Evolutionary conservation across 768 basidiomycete species (phyloP).

Genomic region (Leccinum uliginosum): DNA sequence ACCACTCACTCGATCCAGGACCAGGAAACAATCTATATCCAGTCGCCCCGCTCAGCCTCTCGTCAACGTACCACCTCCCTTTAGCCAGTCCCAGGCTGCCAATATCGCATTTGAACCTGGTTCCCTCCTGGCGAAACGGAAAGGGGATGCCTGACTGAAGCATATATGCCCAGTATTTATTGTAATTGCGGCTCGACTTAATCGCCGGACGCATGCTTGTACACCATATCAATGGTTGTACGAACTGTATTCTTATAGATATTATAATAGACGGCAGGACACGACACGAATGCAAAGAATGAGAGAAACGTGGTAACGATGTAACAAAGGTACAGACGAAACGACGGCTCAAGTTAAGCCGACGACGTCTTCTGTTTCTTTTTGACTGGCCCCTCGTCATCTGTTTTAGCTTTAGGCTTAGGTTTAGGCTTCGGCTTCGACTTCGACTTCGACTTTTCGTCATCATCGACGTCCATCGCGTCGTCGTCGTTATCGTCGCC

Average conservation of each 20-base stretch:
- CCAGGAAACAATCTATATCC: slow-evolving; percentile 34
- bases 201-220: slow-evolving; percentile 7
- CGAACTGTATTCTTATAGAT: slow-evolving; percentile 23
- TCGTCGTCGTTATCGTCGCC: slow-evolving; percentile 42
- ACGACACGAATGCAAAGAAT: neutral
- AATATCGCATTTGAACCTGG: slow-evolving; percentile 67
- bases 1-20: slow-evolving; percentile 34
- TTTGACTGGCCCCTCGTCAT: slow-evolving; percentile 56
- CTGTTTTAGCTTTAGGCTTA: slow-evolving; percentile 34
- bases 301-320: neutral
- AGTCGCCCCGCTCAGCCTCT: slow-evolving; percentile 44
- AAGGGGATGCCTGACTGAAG: slow-evolving; percentile 21
- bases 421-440: slow-evolving; percentile 40
- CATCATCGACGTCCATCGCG: slow-evolving; percentile 47
- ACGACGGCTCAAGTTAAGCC: slow-evolving; percentile 19
- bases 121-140: slow-evolving; percentile 61
- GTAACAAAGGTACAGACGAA: neutral
- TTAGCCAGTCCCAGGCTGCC: slow-evolving; percentile 25
- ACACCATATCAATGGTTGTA: slow-evolving; percentile 16
- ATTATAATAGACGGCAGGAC: slow-evolving; percentile 16
- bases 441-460: slow-evolving; percentile 34
- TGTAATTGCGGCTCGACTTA: slow-evolving; percentile 4
- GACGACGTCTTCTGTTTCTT: slow-evolving; percentile 66
- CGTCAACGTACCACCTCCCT: slow-evolving; percentile 42
- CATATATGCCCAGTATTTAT: neutral